Base-by-base conservation (phyloP, 2,329 filamentous ascomycete species). In the Aspergillus unguis region DNA sequence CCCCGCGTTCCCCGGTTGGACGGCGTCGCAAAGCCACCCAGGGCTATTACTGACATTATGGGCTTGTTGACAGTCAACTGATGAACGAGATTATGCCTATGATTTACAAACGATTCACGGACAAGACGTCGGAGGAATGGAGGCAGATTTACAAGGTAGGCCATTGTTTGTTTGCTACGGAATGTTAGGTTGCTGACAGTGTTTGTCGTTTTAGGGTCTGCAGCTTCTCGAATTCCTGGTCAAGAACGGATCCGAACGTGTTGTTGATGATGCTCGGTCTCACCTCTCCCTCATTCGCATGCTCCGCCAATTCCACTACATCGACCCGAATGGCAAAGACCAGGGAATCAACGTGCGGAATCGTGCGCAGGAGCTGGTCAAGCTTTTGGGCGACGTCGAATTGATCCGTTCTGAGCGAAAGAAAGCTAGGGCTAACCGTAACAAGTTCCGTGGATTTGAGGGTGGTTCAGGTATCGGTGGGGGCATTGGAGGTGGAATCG, bases 31-130 rank as follows among this genome's bases (percentile, higher is more conserved):
- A 50, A 17, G 25, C 6, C 7, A 36, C 37, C n/a, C 48, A 10
- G 7, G 25, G 36, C 25, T 44, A 36, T 54, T 52, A 50, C 58
- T 56, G 51, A 62, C 49, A 50, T 26, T 50, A 58, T 8, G 57
- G 6, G 25, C 56, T 35, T n/a, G 11, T 32, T 43, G 11, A 38
- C 68, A 96, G 92, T 71, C 91, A 96, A 84, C 84, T 92, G 48
- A 85, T 99, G 52, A 97, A 97, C 74, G 94, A 99, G 74, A 97
- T 99, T 70, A 99, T 99, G 94, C 94, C 94, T 61, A 94, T 99
- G 90, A 96, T 99, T 69, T 99, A 99, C 79, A 94, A 95, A 68
- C 89, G 94, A 60, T 99, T 99, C 74, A 99, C 94, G 56, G 94
- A 99, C 72, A 99, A 99, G 79, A 83, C 91, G 6, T 92, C 94